These are phyloP conservation scores for Pelagophyceae sp. DNA, from an alignment of 352 stramenopile species.

Conservation along the genomic window DNA sequence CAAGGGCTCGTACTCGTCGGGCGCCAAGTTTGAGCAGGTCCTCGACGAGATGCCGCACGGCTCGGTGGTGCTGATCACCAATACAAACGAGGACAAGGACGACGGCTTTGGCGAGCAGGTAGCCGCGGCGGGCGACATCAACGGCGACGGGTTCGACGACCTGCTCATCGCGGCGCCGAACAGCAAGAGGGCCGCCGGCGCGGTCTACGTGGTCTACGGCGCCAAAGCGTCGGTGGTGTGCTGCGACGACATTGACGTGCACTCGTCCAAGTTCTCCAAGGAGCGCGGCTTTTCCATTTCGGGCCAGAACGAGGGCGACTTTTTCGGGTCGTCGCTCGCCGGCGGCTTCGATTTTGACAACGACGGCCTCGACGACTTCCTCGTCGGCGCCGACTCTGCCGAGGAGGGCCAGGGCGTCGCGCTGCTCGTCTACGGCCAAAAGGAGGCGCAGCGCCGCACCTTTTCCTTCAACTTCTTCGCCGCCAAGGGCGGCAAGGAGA, in stretches of 20 bases:
- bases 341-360: slow-evolving; percentile 12
- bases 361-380: slow-evolving; percentile 14
- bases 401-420: neutral
- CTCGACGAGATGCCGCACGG: neutral
- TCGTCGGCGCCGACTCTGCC: neutral
- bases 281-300: neutral
- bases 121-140: slow-evolving; percentile 12
- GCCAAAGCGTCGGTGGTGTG: neutral
- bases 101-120: neutral
- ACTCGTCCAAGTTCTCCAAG: neutral
- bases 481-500: neutral
- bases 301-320: neutral
- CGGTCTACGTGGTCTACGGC: slow-evolving; percentile 18
- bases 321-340: neutral
- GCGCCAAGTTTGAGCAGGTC: no score
- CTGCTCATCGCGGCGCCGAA: neutral
- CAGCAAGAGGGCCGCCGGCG: neutral
- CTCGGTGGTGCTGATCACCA: neutral
- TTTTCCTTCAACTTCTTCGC: neutral
- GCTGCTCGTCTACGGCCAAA: neutral
- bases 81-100: slow-evolving; percentile 3
- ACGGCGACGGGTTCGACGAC: slow-evolving; percentile 21
- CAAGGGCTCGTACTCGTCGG: neutral
- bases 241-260: neutral
- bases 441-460: neutral